Conservation (phyloP, 352 stramenopile species). For the Phytophthora sp. region DNA sequence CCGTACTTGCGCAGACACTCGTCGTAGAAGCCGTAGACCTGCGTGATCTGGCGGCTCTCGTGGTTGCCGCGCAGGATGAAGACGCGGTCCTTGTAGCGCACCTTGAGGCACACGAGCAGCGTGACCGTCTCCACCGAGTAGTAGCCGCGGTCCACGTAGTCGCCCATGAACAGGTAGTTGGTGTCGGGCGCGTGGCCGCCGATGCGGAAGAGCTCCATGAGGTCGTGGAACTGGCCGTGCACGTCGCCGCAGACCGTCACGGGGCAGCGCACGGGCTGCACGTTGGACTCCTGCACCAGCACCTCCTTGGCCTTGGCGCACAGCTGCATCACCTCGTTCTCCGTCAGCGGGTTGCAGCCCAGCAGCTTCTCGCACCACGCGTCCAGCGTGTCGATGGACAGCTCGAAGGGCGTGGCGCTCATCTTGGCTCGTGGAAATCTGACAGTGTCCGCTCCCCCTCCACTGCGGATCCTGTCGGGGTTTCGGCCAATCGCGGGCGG, state of each 20-base stretch:
- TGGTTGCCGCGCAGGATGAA: conserved; percentile 88
- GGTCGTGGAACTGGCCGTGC: conserved; percentile 98
- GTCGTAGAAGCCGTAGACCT: conserved; percentile 87
- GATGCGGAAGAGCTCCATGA: conserved; percentile 96
- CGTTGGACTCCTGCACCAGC: conserved; percentile 97
- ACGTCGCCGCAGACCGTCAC: conserved; percentile 99
- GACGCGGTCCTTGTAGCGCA: conserved; percentile 87
- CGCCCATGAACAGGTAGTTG: conserved; percentile 83
- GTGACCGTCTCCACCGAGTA: conserved; percentile 88
- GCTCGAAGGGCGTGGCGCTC: conserved; percentile 66
- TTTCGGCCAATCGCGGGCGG: neutral
- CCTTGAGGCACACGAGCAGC: conserved; percentile 86
- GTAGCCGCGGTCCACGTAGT: conserved; percentile 91
- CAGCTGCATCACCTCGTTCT: conserved; percentile 96
- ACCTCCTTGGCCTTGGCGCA: conserved; percentile 96
- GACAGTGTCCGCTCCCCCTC: neutral
- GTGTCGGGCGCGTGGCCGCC: conserved; percentile 88
- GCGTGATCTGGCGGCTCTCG: conserved; percentile 82
- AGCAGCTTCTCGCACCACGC: conserved; percentile 95
- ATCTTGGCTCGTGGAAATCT: conserved; percentile 29
- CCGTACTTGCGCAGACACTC: conserved; percentile 96
- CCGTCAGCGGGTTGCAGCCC: conserved; percentile 93
- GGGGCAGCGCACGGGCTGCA: conserved; percentile 95
- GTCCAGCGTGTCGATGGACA: conserved; percentile 92
- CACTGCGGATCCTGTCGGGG: neutral